Evolutionary conservation across 2,329 filamentous ascomycete species (phyloP).

Genomic region (Talaromyces rugulosus): DNA sequence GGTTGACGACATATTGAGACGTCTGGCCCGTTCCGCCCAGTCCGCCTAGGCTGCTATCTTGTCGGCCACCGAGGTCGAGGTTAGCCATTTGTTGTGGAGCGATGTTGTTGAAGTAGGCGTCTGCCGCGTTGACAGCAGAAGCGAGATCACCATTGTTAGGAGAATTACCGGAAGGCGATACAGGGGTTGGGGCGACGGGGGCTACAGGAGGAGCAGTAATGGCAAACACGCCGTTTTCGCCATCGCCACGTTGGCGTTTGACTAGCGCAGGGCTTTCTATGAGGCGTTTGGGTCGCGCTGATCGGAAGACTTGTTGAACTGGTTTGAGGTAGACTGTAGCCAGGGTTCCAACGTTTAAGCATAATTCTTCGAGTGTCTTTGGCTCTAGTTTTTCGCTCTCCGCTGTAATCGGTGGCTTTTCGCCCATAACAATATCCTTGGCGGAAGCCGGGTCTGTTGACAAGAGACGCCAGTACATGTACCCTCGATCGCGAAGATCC

Average conservation of each 20-base stretch:
- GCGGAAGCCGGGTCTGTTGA: conserved; percentile 87
- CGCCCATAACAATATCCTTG: conserved; percentile 89
- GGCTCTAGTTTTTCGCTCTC: conserved; percentile 93
- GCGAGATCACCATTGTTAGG: conserved; percentile 50
- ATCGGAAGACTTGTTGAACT: conserved; percentile 93
- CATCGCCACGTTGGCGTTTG: conserved; percentile 47
- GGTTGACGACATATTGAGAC: conserved; percentile 67
- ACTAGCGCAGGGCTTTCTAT: conserved; percentile 83
- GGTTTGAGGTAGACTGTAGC: conserved; percentile 98
- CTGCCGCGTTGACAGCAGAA: conserved; percentile 76
- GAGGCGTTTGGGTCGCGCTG: conserved; percentile 73
- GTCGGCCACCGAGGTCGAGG: conserved; percentile 63
- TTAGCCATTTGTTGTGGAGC: conserved; percentile 68
- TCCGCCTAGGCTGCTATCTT: conserved; percentile 55
- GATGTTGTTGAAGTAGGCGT: conserved; percentile 83
- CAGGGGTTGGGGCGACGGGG: background rate
- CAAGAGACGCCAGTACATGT: conserved; percentile 98
- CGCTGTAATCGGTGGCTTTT: conserved; percentile 93
- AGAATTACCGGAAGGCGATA: background rate
- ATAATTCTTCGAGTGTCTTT: conserved; percentile 91
- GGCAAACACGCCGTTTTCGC: conserved; percentile 38
- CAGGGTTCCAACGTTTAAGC: conserved; percentile 89
- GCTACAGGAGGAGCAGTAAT: conserved; percentile 24
- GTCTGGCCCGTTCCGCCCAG: conserved; percentile 50
- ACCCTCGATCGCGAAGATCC: conserved; percentile 88